Base-by-base conservation (phyloP, 805 yeast species). In the Candida boleticola region DNA sequence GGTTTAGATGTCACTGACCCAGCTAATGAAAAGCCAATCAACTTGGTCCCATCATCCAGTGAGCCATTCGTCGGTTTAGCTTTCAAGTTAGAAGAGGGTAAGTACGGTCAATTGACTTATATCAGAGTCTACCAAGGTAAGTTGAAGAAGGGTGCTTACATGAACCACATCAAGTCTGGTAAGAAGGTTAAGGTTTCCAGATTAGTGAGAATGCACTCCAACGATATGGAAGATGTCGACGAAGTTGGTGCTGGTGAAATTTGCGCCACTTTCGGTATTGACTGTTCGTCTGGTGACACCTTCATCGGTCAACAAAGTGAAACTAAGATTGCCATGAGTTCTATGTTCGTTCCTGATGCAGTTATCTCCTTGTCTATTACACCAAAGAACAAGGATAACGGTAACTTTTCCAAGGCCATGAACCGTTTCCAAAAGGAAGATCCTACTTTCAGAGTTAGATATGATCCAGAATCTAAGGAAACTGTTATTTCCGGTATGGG, bases 271-370 rank as follows among this genome's bases (percentile, higher is more conserved):
- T 93, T 93, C 57, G 99, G 99, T 69, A 87, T 93, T 53, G 99
- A 93, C 65, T 93, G 99, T 77, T 83, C 98, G 9, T 93, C 99
- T 11, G 99, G 99, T 59, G 99, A 93, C 60, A 89, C 98, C 11
- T 93, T 93, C 66, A 84, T 96, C 36, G 96, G 88, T 52, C 96
- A 93, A 41, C 61, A 60, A 43, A 50, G 63, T 14, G 73, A 76
- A 11, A 72, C 82, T 42, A 74, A 82, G 55, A 83, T 86, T 55
- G 83, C 99, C 42, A 92, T 93, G 98, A 82, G 95, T 43, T 89
- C 97, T 4, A 93, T 93, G 99, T 93, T 76, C 68, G 99, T 93
- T 48, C 99, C 99, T 5, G 99, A 93, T 64, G 96, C 99, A 1
- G 99, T 93, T 49, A 92, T 93, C 40, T 93, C 99, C 5, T 74